Evolutionary conservation across 1,284 basidiomycete genomes (phyloP).

Genomic region (Leccinum griseonigrum): DNA sequence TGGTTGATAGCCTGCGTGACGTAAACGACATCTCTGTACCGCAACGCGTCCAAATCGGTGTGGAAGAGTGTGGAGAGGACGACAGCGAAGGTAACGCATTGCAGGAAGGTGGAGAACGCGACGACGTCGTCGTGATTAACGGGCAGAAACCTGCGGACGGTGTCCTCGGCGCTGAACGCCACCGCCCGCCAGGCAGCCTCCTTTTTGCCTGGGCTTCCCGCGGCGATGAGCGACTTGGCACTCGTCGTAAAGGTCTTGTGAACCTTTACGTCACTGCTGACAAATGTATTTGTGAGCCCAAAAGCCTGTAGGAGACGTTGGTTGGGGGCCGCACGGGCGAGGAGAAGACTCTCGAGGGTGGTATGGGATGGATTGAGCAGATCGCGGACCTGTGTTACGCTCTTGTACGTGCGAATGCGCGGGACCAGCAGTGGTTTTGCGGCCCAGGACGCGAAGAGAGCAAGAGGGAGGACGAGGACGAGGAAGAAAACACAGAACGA

Average conservation of each 20-base stretch:
- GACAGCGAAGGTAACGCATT: constrained; percentile 42
- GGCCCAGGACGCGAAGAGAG: neutral
- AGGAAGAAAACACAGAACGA: constrained; percentile 4
- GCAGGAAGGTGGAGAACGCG: constrained; percentile 40
- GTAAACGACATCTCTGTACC: constrained; percentile 34
- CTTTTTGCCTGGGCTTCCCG: constrained; percentile 2
- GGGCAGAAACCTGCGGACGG: constrained; percentile 17
- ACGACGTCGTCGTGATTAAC: neutral
- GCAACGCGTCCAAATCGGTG: constrained; percentile 33
- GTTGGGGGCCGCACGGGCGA: constrained; percentile 43
- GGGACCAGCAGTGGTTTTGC: neutral
- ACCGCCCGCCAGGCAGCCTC: constrained; percentile 16
- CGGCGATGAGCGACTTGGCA: constrained; percentile 22
- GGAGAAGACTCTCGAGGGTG: constrained; percentile 27
- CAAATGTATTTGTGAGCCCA: constrained; percentile 48
- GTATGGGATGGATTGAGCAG: constrained; percentile 32
- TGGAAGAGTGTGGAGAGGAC: constrained; percentile 42
- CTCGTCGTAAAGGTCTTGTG: constrained; percentile 31
- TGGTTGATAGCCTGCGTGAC: constrained; percentile 41
- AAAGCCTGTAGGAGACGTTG: constrained; percentile 42
- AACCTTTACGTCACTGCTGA: constrained; percentile 31
- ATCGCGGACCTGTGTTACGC: neutral
- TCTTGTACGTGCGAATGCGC: constrained; percentile 12
- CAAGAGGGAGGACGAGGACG: neutral
- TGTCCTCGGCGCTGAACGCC: constrained; percentile 30